Percentiles rank a stretch among this genome's conserved stretches.
These are phyloP conservation scores for Phytophthora pistaciae DNA, from an alignment of 352 stramenopile species.

Conservation along the genomic window DNA sequence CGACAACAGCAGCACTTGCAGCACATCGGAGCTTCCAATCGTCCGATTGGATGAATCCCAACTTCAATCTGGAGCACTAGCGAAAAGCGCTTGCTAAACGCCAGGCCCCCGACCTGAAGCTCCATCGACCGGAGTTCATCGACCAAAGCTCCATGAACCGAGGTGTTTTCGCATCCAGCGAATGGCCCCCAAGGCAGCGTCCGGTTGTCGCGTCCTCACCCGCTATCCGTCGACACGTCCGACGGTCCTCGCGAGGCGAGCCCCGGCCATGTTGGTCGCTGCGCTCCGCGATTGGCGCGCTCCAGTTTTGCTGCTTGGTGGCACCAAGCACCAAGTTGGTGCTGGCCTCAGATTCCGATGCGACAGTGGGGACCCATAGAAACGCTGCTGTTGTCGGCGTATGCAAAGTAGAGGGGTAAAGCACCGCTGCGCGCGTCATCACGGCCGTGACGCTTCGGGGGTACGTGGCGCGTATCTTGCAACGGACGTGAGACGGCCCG, in stretches of 20 bases:
- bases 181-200: conserved; percentile 27
- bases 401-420: conserved; percentile 15
- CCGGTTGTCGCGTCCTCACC: conserved; percentile 30
- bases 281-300: conserved; percentile 17
- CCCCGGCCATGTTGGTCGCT: conserved; percentile 23
- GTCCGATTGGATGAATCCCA: conserved; percentile 34
- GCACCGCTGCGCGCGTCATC: conserved; percentile 12
- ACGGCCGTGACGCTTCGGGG: conserved; percentile 10
- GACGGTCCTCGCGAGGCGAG: conserved; percentile 16
- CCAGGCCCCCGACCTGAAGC: not conserved
- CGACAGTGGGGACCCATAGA: conserved; percentile 31
- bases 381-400: conserved; percentile 4
- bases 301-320: conserved; percentile 36
- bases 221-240: conserved; percentile 30
- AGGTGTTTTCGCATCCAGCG: conserved; percentile 24
- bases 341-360: conserved; percentile 21
- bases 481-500: conserved; percentile 27
- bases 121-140: not conserved
- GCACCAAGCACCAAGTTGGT: too few relatives aligned
- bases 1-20: conserved; percentile 7
- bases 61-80: conserved; percentile 29
- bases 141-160: not conserved
- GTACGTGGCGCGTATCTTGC: conserved; percentile 32
- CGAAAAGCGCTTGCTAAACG: conserved; percentile 20
- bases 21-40: conserved; percentile 36